Percentiles rank a stretch among this genome's conserved stretches.
phyloP scores from a whole-genome alignment of 306 rosid species.

The Castanea sativa region DNA sequence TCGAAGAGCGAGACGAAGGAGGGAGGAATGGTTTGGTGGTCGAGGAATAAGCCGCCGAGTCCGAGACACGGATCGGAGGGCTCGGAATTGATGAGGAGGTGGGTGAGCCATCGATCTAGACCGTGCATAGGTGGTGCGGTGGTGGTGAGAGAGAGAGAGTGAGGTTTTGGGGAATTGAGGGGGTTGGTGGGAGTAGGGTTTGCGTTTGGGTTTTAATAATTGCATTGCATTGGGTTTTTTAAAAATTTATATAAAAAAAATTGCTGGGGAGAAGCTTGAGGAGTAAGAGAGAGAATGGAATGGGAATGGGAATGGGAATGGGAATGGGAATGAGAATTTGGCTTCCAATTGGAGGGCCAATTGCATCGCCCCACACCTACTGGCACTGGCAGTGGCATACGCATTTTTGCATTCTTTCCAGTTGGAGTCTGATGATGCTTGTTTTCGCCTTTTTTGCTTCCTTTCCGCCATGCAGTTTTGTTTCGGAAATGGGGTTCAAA shows the following conservation, averaged over 20 bases:
- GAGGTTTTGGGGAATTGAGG: constrained; percentile 10
- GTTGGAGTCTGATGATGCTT: constrained; percentile 6
- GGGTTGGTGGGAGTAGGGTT: background rate
- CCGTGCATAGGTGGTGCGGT: constrained; percentile 30
- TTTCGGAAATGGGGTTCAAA: background rate
- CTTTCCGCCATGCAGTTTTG: background rate
- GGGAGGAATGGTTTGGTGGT: constrained; percentile 45
- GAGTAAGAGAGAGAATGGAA: constrained; percentile 34
- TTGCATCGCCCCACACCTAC: constrained; percentile 29
- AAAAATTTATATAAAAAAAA: background rate
- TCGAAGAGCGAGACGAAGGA: constrained; percentile 40
- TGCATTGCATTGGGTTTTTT: constrained; percentile 1
- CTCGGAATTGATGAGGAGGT: constrained; percentile 26
- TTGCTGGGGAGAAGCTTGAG: constrained; percentile 18
- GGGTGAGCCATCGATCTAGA: constrained; percentile 18
- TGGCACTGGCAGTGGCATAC: background rate
- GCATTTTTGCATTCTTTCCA: background rate
- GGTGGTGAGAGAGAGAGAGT: background rate
- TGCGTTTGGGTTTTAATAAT: background rate
- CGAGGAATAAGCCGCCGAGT: constrained; percentile 78
- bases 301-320: constrained; percentile 19
- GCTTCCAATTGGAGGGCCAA: constrained; percentile 27
- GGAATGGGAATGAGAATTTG: constrained; percentile 17
- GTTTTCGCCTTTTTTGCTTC: background rate
- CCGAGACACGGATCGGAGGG: constrained; percentile 52